Evolutionary conservation across 2,329 filamentous ascomycete genomes (phyloP).

Genomic region (Penicillium sp.): DNA sequence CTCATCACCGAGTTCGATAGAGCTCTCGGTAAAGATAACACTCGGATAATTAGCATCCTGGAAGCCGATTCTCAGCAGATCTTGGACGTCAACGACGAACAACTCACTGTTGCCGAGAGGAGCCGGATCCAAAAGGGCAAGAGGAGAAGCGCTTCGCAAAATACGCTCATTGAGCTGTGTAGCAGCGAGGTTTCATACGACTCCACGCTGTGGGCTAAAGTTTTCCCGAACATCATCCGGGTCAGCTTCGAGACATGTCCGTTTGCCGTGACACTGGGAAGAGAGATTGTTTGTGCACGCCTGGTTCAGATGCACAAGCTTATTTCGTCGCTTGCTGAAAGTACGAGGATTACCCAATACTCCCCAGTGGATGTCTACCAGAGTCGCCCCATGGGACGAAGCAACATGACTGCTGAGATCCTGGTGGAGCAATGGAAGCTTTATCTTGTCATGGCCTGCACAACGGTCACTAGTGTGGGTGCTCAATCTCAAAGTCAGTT

Average conservation of each 20-base stretch:
- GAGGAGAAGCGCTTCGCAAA: constrained; percentile 77
- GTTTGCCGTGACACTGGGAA: constrained; percentile 84
- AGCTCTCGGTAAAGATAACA: constrained; percentile 77
- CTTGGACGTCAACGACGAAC: constrained; percentile 86
- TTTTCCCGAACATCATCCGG: constrained; percentile 92
- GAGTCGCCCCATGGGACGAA: constrained; percentile 46
- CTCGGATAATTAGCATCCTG: constrained; percentile 84
- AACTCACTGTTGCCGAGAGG: constrained; percentile 81
- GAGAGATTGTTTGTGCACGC: constrained; percentile 89
- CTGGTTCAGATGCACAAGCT: constrained; percentile 89
- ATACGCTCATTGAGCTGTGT: constrained; percentile 88
- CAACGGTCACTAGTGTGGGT: constrained; percentile 83
- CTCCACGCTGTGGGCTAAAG: constrained; percentile 93
- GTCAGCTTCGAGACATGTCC: constrained; percentile 89
- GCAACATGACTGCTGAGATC: constrained; percentile 73
- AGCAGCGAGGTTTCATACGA: constrained; percentile 95
- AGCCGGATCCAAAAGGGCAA: constrained; percentile 90
- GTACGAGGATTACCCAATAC: constrained; percentile 54
- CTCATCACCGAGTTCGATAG: constrained; percentile 92
- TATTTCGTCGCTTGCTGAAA: constrained; percentile 77
- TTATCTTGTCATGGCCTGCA: constrained; percentile 95
- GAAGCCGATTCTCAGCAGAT: constrained; percentile 86
- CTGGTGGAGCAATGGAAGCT: constrained; percentile 97
- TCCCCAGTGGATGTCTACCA: constrained; percentile 36
- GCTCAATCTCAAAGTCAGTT: constrained; percentile 60